phyloP scores from a whole-genome alignment of 2,329 filamentous ascomycete genomes.

The Tolypocladium tropicale region DNA sequence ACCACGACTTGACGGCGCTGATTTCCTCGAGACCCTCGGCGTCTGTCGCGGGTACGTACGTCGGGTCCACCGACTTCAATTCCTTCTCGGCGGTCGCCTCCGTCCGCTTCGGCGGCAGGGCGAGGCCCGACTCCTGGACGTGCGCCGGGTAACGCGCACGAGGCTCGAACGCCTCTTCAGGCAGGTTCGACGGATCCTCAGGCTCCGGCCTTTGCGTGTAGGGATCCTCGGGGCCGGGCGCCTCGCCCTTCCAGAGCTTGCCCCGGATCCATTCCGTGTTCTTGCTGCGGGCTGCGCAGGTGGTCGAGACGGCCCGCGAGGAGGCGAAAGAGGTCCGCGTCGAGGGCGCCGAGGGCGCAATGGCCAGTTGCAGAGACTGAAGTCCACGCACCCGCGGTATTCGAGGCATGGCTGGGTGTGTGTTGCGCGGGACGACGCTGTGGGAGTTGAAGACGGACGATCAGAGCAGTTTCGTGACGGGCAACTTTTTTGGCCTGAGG shows the following conservation, averaged over 20 bases:
- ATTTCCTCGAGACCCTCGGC: conserved; percentile 36
- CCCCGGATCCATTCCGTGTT: conserved; percentile 27
- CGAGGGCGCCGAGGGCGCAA: conserved; percentile 9
- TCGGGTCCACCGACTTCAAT: conserved; percentile 16
- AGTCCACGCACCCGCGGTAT: conserved; percentile 27
- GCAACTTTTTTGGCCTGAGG: conserved; percentile 8
- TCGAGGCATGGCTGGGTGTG: conserved; percentile 26
- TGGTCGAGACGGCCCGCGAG: conserved; percentile 23
- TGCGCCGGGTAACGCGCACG: conserved; percentile 10
- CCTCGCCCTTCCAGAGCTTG: conserved; percentile 29
- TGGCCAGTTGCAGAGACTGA: conserved; percentile 16
- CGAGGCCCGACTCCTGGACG: conserved; percentile 18
- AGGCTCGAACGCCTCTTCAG: conserved; percentile 17
- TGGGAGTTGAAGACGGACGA: neutral
- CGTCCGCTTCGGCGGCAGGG: conserved; percentile 20
- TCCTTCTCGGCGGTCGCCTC: conserved; percentile 23
- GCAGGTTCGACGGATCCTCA: conserved; percentile 17
- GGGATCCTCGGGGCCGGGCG: conserved; percentile 26
- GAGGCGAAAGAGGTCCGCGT: conserved; percentile 16
- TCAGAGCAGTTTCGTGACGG: neutral
- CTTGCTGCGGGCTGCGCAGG: conserved; percentile 17
- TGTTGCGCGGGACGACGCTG: neutral
- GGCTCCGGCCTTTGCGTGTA: conserved; percentile 23
- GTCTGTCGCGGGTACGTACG: conserved; percentile 37
- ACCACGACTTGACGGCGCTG: conserved; percentile 39